phyloP scores from a whole-genome alignment of 305 asterid genomes.

The Fraxinus velutina region DNA sequence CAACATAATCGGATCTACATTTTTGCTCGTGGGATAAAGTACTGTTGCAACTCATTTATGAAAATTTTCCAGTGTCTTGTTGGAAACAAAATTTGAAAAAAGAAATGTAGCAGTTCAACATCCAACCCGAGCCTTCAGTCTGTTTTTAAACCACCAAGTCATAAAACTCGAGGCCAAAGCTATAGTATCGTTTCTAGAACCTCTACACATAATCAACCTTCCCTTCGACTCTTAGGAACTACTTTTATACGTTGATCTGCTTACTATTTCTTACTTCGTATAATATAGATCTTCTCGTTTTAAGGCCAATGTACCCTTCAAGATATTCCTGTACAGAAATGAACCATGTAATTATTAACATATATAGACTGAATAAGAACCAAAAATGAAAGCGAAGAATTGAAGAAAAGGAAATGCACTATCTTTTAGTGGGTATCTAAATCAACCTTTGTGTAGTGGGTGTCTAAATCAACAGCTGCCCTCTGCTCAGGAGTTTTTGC shows the following conservation, averaged over 20 bases:
- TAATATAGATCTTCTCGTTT: constrained; percentile 70
- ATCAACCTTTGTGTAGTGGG: constrained; percentile 75
- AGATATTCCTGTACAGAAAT: constrained; percentile 65
- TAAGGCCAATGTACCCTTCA: constrained; percentile 63
- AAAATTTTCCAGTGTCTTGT: neutral
- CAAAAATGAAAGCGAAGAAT: neutral
- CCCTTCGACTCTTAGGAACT: neutral
- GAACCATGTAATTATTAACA: neutral
- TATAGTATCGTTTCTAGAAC: neutral
- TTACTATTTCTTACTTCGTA: constrained; percentile 64
- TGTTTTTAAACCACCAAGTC: neutral
- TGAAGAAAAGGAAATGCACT: neutral
- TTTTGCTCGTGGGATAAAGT: neutral
- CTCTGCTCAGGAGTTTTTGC: constrained; percentile 98
- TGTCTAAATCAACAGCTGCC: constrained; percentile 97
- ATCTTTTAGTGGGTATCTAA: constrained; percentile 78
- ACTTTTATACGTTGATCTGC: constrained; percentile 4
- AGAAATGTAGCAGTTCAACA: neutral
- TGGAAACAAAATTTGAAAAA: neutral
- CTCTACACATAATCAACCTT: neutral
- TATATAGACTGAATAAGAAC: neutral
- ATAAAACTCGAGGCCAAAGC: neutral
- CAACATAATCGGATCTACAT: neutral
- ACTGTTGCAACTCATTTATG: neutral
- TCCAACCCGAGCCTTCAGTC: neutral